A percentile compares a stretch with the other conserved stretches of the same genome.
Conservation (phyloP, 2,329 filamentous ascomycete genomes). For the Colletotrichum melonis region DNA sequence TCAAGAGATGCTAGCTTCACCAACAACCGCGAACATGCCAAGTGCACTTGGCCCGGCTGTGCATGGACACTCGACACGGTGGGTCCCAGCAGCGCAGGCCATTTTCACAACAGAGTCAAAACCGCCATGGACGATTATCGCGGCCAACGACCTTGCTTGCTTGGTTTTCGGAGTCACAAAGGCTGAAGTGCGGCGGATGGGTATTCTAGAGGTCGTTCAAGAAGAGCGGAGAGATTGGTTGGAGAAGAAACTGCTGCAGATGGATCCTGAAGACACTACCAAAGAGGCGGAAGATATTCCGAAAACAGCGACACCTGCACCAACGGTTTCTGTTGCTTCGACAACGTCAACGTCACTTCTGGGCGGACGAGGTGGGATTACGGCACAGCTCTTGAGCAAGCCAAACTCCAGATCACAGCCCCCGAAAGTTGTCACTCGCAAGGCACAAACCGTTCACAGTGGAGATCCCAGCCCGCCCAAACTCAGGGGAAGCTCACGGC, state of each 20-base stretch:
- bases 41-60: conserved; percentile 67
- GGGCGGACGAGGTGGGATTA: conserved; percentile 80
- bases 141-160: conserved; percentile 95
- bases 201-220: conserved; percentile 94
- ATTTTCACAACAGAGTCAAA: conserved; percentile 97
- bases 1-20: conserved; percentile 59
- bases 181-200: conserved; percentile 92
- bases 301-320: conserved; percentile 49
- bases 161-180: conserved; percentile 99
- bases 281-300: conserved; percentile 47
- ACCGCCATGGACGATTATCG: conserved; percentile 93
- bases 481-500: conserved; percentile 66
- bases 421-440: conserved; percentile 67
- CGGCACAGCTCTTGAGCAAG: conserved; percentile 88
- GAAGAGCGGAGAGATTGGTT: conserved; percentile 91
- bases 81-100: conserved; percentile 90
- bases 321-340: conserved; percentile 52
- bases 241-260: conserved; percentile 81
- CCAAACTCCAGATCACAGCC: conserved; percentile 69
- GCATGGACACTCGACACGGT: conserved; percentile 92
- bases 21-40: conserved; percentile 56
- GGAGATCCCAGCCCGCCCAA: conserved; percentile 67
- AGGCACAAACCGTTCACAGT: conserved; percentile 73
- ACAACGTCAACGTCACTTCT: conserved; percentile 67
- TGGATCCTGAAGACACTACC: conserved; percentile 57